Percentiles rank a stretch among this genome's conserved stretches.
Evolutionary conservation across 2,329 filamentous ascomycete species (phyloP).

Genomic region (Alternaria triticimaculans): DNA sequence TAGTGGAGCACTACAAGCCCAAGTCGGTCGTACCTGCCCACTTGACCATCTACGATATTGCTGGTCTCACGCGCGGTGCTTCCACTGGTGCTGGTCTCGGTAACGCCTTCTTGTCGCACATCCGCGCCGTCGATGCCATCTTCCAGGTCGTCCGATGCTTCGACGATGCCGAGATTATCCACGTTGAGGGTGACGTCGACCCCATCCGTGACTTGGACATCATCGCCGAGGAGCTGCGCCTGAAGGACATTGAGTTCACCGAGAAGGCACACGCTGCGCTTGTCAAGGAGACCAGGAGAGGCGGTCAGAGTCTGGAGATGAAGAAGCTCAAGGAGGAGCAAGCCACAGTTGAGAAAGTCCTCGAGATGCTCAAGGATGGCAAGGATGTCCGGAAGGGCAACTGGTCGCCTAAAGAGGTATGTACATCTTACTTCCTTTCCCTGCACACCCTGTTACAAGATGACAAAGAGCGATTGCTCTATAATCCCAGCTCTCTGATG

Average conservation of each 20-base stretch:
- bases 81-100: constrained; percentile 97
- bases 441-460: constrained; percentile 66
- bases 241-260: constrained; percentile 98
- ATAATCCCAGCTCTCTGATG: constrained; percentile 99
- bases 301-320: constrained; percentile 94
- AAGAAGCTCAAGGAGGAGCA: constrained; percentile 97
- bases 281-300: constrained; percentile 92
- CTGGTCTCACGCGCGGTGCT: constrained; percentile 91
- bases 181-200: constrained; percentile 98
- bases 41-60: constrained; percentile 98
- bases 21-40: constrained; percentile 97
- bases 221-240: constrained; percentile 92
- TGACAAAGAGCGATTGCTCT: constrained; percentile 98
- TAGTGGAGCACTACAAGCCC: constrained; percentile 94
- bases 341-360: constrained; percentile 88
- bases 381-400: constrained; percentile 92
- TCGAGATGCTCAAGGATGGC: constrained; percentile 81
- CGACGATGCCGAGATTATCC: constrained; percentile 98
- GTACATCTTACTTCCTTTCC: constrained; percentile 42
- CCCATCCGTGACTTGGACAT: constrained; percentile 93
- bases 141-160: constrained; percentile 97
- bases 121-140: constrained; percentile 96
- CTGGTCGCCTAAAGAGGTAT: constrained; percentile 95
- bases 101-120: constrained; percentile 98
- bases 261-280: constrained; percentile 93